Base-by-base conservation (phyloP, 2,329 filamentous ascomycete genomes). In the Calonectria honghensis region DNA sequence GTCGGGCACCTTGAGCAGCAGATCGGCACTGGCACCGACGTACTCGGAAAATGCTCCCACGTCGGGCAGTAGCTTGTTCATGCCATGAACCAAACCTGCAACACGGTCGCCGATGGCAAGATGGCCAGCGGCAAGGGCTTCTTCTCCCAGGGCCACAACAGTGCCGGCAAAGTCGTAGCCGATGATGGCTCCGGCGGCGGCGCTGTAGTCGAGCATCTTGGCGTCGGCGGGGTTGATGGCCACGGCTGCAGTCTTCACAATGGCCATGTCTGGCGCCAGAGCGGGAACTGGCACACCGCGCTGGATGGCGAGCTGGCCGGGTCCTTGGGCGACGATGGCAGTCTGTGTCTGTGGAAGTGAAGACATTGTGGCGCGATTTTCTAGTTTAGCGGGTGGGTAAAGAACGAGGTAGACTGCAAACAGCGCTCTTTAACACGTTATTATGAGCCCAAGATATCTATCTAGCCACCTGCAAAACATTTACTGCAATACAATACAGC, bases 161-260 rank as follows among this genome's bases (percentile, higher is more conserved):
- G 77, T 79, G 50, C 85, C 84, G 9, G 82, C 78, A 73, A 84
- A 86, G 73, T 86, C 85, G 61, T 73, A 79, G 1, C 85, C 85
- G 9, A 77, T 20, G 16, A 83, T 78, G 29, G 82, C 80, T 2
- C 84, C 84, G 1, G 77, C 72, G 3, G 78, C 78, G 1, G 78
- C 69, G 54, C 77, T 65, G 61, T 65, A 65, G 35, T 65, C 61
- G 5, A 65, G 61, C n/a, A 83, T 81, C 70, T 87, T 87, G 50
- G 77, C 77, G 72, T 87, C 85, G 63, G 72, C 73, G 0, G 84
- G 85, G 75, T 86, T 86, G 39, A 87, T 59, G 20, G 83, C 84
- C 1, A 86, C 82, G 1, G 82, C 81, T 4, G 61, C 61, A 4
- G 24, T 27, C 48, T 51, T 51, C 10, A 51, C 48, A 11, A 51